Conservation (phyloP, 2,329 filamentous ascomycete genomes). For the Dothideomycetes sp. region DNA sequence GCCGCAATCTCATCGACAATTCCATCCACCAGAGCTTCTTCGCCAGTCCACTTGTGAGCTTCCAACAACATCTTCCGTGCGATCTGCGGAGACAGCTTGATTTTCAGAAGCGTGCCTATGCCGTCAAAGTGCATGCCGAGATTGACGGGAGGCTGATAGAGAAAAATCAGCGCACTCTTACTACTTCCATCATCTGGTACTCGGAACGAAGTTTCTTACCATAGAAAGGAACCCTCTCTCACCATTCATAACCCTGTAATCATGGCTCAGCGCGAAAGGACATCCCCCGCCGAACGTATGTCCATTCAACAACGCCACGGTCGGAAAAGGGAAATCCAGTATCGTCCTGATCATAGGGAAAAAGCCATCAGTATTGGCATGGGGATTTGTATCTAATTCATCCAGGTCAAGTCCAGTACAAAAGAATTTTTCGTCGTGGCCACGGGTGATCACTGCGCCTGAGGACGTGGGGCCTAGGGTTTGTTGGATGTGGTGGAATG, state of each 20-base stretch:
- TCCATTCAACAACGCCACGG: slow-evolving; percentile 39
- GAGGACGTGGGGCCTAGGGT: slow-evolving; percentile 39
- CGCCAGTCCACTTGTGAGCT: slow-evolving; percentile 46
- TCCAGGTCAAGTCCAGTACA: slow-evolving; percentile 36
- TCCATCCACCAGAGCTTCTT: slow-evolving; percentile 42
- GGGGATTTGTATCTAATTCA: slow-evolving; percentile 27
- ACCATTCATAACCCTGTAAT: slow-evolving; percentile 42
- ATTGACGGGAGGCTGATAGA: slow-evolving; percentile 38
- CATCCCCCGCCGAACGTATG: slow-evolving; percentile 43
- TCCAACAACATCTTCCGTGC: slow-evolving; percentile 49
- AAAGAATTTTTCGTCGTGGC: slow-evolving; percentile 43
- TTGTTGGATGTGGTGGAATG: slow-evolving; percentile 39
- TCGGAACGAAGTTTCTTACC: slow-evolving; percentile 18
- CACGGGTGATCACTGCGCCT: slow-evolving; percentile 45
- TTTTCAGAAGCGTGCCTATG: slow-evolving; percentile 43
- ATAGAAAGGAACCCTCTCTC: slow-evolving; percentile 40
- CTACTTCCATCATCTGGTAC: too few species aligned
- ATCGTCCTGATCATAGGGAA: slow-evolving; percentile 28
- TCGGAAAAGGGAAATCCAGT: slow-evolving; percentile 34
- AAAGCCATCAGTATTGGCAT: slow-evolving; percentile 29
- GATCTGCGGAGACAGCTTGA: slow-evolving; percentile 44
- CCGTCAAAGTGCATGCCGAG: slow-evolving; percentile 48
- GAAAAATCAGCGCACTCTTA: too few species aligned
- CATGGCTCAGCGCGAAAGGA: slow-evolving; percentile 39
- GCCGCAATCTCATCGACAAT: slow-evolving; percentile 45